Conservation (phyloP, 2,329 filamentous ascomycete species). For the Cordyceps fumosorosea region DNA sequence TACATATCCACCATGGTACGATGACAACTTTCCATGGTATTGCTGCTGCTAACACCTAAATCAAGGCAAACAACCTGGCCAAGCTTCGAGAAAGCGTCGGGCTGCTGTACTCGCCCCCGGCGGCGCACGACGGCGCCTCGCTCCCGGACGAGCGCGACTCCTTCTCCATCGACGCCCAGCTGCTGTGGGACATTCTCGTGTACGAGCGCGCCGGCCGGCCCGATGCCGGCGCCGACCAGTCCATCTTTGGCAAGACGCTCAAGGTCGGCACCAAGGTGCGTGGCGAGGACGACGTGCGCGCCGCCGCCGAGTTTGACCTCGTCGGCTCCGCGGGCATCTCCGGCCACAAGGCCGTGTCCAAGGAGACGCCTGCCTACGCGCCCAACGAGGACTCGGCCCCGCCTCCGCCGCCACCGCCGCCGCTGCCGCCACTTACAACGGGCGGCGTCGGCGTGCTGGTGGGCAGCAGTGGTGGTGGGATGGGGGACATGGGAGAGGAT, state of each 20-base stretch:
- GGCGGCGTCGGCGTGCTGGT: neutral
- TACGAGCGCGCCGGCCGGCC: constrained; percentile 27
- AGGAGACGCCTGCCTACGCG: constrained; percentile 28
- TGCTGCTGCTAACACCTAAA: neutral
- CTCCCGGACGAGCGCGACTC: constrained; percentile 9
- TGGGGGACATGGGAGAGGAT: constrained; percentile 1
- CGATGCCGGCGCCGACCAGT: constrained; percentile 18
- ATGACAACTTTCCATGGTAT: neutral
- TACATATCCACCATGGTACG: constrained; percentile 20
- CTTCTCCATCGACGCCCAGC: constrained; percentile 26
- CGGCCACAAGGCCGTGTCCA: constrained; percentile 30
- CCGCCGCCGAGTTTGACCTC: constrained; percentile 27
- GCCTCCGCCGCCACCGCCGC: neutral
- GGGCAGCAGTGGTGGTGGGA: neutral
- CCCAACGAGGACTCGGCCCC: constrained; percentile 21
- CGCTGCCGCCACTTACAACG: neutral
- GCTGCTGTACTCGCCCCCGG: neutral
- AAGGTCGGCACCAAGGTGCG: constrained; percentile 1
- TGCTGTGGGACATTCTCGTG: constrained; percentile 31
- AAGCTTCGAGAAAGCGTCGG: constrained; percentile 28
- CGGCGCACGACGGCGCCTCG: neutral
- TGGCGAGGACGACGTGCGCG: constrained; percentile 7
- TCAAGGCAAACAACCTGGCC: constrained; percentile 22
- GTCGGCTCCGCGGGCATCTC: constrained; percentile 33
- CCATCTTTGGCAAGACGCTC: constrained; percentile 19